These are phyloP conservation scores for Barnettozyma wickerhamii DNA, from an alignment of 805 yeast species.

Conservation along the genomic window DNA sequence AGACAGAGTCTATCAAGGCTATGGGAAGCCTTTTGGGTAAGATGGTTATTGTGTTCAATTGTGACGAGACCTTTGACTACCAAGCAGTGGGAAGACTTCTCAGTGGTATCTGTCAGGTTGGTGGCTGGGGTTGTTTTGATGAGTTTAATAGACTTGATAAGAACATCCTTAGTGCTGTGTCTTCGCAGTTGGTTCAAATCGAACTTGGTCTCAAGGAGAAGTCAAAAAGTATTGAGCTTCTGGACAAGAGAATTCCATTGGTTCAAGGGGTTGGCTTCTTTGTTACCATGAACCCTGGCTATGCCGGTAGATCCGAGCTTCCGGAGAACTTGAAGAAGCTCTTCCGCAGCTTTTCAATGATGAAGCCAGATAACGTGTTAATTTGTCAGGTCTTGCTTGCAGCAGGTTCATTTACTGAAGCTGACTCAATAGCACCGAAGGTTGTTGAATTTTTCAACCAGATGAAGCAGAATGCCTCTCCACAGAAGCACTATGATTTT, in stretches of 20 bases:
- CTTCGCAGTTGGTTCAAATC: constrained; percentile 72
- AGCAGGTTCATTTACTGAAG: constrained; percentile 62
- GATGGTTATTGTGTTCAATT: constrained; percentile 80
- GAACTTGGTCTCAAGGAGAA: constrained; percentile 45
- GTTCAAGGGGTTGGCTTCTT: constrained; percentile 62
- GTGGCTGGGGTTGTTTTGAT: constrained; percentile 96
- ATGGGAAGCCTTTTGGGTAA: constrained; percentile 76
- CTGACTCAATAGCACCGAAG: constrained; percentile 39
- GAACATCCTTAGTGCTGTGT: constrained; percentile 73
- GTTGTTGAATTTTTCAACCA: constrained; percentile 52
- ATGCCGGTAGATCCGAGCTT: constrained; percentile 73
- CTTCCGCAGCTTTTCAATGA: constrained; percentile 73
- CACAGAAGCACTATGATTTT: constrained; percentile 82
- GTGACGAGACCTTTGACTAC: constrained; percentile 86
- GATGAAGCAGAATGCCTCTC: constrained; percentile 38
- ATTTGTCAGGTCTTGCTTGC: constrained; percentile 71
- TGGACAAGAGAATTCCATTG: constrained; percentile 38
- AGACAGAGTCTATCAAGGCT: constrained; percentile 86
- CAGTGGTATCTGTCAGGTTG: constrained; percentile 73
- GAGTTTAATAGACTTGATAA: constrained; percentile 82
- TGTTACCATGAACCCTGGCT: constrained; percentile 88
- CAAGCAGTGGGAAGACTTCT: constrained; percentile 74
- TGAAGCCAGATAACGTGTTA: constrained; percentile 58
- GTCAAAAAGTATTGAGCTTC: constrained; percentile 30
- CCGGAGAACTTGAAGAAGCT: constrained; percentile 84